Base-by-base conservation (phyloP, 345 rosid species). In the Eutrema yunnanense region DNA sequence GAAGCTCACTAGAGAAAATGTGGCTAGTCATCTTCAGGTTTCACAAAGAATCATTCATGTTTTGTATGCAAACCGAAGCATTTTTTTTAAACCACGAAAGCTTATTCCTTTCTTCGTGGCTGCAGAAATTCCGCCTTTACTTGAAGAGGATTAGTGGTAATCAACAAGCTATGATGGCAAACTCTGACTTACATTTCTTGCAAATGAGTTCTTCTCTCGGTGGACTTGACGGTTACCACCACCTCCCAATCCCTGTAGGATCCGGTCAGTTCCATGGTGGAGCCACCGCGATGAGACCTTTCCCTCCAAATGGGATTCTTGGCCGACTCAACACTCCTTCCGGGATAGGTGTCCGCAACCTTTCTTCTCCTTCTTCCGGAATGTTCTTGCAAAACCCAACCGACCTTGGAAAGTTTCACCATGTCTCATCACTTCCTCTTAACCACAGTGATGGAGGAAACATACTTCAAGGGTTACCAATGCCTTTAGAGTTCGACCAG, bases 11-110 rank as follows among this genome's bases (percentile, higher is more conserved):
- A 86, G 97, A 78, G 98, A 93, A 79, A 91, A 93, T 65, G 96
- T 93, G 32, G 97, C 96, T 48, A 93, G 98, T 81, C 98, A 93
- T 78, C 90, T 93, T 73, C 98, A 93, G 98, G 98, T 78, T 73
- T 5, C 14, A 38, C 26, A 22, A 46, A 4, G 37, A 48, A 5
- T 30, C 65, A 29, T 65, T 55, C 33, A 10, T 64, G 64, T 29
- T 6, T 40, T 29, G 44, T 34, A 8, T 12, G 4, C 22, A 8
- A 50, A 10, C 51, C 5, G 29, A 65, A 36, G 66, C 54, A 53
- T 58, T 46, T 52, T 47, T 40, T 38, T 9, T 34, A 13, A 59
- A 33, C 57, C 42, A 30, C 10, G 40, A 53, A 63, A 75, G 75
- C 77, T 85, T 62, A 76, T 33, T 30, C 7, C 6, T 51, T 43